These are phyloP conservation scores for Trichophyton verrucosum DNA, from an alignment of 2,329 filamentous ascomycete genomes.

Conservation along the genomic window DNA sequence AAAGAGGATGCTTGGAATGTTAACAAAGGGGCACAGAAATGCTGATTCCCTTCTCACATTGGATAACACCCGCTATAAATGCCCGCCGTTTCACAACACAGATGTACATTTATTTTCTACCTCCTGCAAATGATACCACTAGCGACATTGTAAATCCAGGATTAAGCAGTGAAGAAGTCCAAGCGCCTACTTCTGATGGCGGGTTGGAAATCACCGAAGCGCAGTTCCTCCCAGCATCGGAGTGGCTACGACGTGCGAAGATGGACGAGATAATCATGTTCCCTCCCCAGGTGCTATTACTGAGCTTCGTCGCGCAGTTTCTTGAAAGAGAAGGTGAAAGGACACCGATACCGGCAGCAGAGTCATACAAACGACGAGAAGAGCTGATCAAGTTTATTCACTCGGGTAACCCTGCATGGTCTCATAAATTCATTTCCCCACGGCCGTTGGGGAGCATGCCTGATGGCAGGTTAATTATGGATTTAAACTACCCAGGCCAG, in stretches of 20 bases:
- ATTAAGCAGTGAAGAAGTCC: conserved; percentile 44
- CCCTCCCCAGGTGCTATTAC: conserved; percentile 65
- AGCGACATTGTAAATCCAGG: conserved; percentile 20
- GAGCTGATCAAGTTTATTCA: conserved; percentile 39
- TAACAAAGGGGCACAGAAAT: conserved; percentile 17
- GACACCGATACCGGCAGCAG: conserved; percentile 15
- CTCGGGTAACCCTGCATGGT: conserved; percentile 34
- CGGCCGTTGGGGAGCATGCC: conserved; percentile 26
- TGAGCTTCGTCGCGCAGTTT: conserved; percentile 40
- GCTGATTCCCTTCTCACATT: conserved; percentile 74
- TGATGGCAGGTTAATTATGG: conserved; percentile 42
- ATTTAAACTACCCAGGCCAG: conserved; percentile 42
- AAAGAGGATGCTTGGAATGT: not conserved
- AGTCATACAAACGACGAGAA: conserved; percentile 26
- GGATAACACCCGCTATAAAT: conserved; percentile 64
- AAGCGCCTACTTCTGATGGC: conserved; percentile 59
- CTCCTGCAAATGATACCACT: conserved; percentile 36
- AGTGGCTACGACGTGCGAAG: conserved; percentile 56
- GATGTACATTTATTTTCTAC: conserved; percentile 91
- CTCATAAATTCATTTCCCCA: conserved; percentile 37
- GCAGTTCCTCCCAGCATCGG: conserved; percentile 55
- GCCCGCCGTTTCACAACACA: conserved; percentile 80
- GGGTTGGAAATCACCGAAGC: conserved; percentile 62
- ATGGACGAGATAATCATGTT: conserved; percentile 66
- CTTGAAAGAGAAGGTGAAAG: conserved; percentile 29